These are phyloP conservation scores for Neltuma alba DNA, from an alignment of 306 rosid species.

Conservation along the genomic window DNA sequence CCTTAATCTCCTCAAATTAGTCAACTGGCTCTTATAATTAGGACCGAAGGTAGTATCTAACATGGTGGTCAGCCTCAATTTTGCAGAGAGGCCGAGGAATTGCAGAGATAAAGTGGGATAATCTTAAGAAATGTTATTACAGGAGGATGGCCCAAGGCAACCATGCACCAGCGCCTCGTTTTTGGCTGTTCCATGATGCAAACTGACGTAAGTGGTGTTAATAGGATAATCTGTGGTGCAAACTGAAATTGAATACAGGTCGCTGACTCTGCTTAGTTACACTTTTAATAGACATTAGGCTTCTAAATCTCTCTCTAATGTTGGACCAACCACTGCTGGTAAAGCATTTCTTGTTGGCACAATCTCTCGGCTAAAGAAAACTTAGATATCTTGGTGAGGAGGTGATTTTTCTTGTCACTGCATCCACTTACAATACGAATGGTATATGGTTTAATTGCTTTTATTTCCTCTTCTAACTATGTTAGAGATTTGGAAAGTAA, in stretches of 20 bases:
- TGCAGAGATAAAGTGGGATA: too few species aligned
- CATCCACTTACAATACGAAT: not conserved
- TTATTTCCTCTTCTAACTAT: not conserved
- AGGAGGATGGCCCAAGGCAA: too few species aligned
- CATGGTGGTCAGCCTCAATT: too few species aligned
- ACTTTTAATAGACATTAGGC: not conserved
- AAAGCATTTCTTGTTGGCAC: not conserved
- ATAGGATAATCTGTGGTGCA: too few species aligned
- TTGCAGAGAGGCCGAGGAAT: too few species aligned
- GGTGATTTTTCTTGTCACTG: not conserved
- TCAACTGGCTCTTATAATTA: too few species aligned
- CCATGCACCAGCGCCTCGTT: too few species aligned
- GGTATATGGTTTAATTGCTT: not conserved
- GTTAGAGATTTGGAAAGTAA: not conserved
- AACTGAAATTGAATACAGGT: not conserved
- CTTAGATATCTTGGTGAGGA: not conserved
- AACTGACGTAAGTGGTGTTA: too few species aligned
- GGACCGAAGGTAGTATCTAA: too few species aligned
- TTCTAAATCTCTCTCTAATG: not conserved
- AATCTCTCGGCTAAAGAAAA: not conserved
- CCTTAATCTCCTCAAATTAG: too few species aligned
- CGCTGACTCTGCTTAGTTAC: not conserved
- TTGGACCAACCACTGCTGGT: not conserved
- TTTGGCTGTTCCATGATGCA: too few species aligned
- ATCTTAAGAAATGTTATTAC: too few species aligned